Evolutionary conservation across 2,329 filamentous ascomycete species (phyloP).

Genomic region (Aspergillus ochraceus): DNA sequence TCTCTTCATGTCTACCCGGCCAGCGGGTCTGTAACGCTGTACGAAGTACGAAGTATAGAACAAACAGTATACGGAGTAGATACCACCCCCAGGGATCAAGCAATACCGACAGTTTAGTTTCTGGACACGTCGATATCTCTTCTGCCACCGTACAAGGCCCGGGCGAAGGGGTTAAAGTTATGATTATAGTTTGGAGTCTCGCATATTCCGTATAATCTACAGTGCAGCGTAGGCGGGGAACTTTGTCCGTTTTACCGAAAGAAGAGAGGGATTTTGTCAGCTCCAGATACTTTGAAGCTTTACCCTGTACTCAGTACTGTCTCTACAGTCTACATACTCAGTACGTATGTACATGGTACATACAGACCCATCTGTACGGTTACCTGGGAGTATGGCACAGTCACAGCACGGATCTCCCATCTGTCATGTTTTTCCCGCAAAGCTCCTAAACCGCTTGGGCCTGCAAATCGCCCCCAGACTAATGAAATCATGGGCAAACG

Average conservation of each 20-base stretch:
- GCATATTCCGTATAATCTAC: not conserved
- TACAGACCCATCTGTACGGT: not conserved
- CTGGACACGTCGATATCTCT: not conserved
- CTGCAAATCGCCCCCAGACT: slow-evolving; percentile 7
- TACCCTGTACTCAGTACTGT: not conserved
- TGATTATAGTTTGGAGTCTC: not conserved
- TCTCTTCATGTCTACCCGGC: not conserved
- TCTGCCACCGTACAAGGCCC: not conserved
- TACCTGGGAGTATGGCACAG: no score
- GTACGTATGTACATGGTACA: not conserved
- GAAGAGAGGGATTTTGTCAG: not conserved
- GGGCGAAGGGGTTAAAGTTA: not conserved
- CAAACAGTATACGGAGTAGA: no score
- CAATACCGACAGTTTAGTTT: not conserved
- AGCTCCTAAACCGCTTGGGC: slow-evolving; percentile 5
- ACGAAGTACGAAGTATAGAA: no score
- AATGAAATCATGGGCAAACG: not conserved
- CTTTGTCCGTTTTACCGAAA: not conserved
- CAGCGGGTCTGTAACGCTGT: not conserved
- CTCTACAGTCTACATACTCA: no score
- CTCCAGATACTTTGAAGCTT: not conserved
- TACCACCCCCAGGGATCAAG: not conserved
- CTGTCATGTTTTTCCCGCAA: slow-evolving; percentile 18
- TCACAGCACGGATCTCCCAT: slow-evolving; percentile 17
- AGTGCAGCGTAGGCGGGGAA: not conserved